Evolutionary conservation across 2,329 filamentous ascomycete genomes (phyloP).

Genomic region (Colletotrichum spaethianum): DNA sequence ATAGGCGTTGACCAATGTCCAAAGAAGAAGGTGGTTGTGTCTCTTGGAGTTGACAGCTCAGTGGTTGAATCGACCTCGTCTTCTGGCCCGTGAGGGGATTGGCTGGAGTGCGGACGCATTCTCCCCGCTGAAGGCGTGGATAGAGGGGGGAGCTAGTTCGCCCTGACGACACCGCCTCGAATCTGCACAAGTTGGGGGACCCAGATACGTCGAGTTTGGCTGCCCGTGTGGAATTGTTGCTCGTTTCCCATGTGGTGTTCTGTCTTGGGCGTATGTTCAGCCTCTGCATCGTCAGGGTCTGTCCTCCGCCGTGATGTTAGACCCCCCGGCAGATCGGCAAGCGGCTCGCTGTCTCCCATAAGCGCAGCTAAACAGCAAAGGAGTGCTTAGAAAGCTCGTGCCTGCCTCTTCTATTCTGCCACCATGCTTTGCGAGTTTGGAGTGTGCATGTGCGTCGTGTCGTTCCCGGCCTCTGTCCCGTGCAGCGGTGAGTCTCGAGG

Average conservation of each 20-base stretch:
- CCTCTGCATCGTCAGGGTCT: background rate
- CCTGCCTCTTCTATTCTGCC: conserved; percentile 8
- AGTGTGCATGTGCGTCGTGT: conserved; percentile 5
- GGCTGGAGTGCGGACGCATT: conserved; percentile 18
- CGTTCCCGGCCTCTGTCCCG: conserved; percentile 4
- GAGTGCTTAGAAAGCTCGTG: conserved; percentile 6
- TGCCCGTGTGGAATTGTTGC: background rate
- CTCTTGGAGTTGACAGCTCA: background rate
- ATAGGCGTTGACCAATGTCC: background rate
- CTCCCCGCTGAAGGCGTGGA: conserved; percentile 21
- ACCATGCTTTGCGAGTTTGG: conserved; percentile 1
- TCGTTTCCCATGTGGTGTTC: background rate
- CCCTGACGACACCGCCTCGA: background rate
- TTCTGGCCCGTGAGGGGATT: background rate
- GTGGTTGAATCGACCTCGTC: background rate
- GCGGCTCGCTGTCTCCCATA: background rate
- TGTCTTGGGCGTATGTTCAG: background rate
- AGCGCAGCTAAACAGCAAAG: background rate
- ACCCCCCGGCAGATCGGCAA: background rate
- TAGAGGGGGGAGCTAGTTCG: background rate
- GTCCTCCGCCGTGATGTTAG: background rate
- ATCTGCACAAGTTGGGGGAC: background rate
- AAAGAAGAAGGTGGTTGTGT: background rate
- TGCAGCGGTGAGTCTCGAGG: background rate
- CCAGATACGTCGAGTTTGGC: conserved; percentile 15